Conservation (phyloP, 495 filamentous ascomycete species). For the Friedmanniomyces simplex region DNA sequence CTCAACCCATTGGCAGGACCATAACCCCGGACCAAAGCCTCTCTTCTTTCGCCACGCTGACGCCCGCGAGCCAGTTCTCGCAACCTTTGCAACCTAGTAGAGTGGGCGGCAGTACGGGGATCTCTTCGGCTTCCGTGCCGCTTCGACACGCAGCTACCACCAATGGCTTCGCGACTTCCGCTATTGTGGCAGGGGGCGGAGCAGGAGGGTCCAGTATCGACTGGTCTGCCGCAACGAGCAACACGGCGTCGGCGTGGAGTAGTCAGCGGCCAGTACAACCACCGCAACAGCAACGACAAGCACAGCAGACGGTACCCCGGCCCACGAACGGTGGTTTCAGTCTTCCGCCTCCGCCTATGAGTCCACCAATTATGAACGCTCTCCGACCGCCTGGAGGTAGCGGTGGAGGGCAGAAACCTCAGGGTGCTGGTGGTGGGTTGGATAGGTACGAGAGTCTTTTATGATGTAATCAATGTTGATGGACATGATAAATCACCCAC, state of each 20-base stretch:
- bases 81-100: constrained; percentile 21
- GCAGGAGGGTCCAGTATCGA: constrained; percentile 10
- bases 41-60: constrained; percentile 15
- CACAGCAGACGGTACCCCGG: not conserved
- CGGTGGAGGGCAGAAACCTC: constrained; percentile 1
- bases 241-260: not conserved
- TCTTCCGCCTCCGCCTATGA: constrained; percentile 20
- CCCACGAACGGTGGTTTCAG: constrained; percentile 1
- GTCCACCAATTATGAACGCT: not conserved
- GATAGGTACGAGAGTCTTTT: constrained; percentile 26
- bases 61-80: constrained; percentile 15
- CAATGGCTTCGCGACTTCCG: not conserved
- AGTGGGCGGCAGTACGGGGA: not conserved
- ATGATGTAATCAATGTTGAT: not conserved
- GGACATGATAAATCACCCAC: too few species aligned
- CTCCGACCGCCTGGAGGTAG: not conserved
- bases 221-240: constrained; percentile 16
- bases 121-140: not conserved
- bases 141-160: not conserved
- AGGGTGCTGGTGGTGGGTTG: constrained; percentile 8
- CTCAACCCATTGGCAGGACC: constrained; percentile 30
- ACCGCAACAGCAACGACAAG: not conserved
- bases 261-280: not conserved
- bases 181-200: not conserved
- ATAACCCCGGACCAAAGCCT: constrained; percentile 29